These are phyloP conservation scores for Apiotrichum siamense DNA, from an alignment of 1,284 basidiomycete genomes.

Conservation along the genomic window DNA sequence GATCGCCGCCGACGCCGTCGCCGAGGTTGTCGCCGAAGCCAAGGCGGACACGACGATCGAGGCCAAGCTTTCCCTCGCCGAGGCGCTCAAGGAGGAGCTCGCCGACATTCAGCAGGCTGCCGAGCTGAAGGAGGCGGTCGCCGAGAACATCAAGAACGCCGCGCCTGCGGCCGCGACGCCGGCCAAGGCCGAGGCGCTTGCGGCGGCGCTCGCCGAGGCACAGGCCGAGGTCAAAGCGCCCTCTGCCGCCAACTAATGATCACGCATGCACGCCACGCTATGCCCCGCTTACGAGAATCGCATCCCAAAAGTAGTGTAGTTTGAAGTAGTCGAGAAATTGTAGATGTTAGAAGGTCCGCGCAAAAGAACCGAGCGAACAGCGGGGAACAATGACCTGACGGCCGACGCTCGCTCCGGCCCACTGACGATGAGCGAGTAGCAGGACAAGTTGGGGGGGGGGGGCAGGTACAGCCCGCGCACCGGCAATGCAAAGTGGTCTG, in stretches of 20 bases:
- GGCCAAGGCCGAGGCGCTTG: not conserved
- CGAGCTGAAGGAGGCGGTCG: not conserved
- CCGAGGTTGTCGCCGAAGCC: not conserved
- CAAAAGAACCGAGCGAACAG: no score
- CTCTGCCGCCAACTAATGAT: no score
- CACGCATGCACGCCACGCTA: not conserved
- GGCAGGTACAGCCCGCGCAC: no score
- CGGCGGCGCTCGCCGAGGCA: not conserved
- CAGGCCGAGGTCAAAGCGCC: not conserved
- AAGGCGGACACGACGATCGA: not conserved
- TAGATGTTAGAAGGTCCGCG: no score
- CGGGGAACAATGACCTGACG: no score
- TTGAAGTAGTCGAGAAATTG: no score
- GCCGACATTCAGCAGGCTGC: no score
- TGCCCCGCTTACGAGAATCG: not conserved
- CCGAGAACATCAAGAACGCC: not conserved
- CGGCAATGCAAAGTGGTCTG: no score
- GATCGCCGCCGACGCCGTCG: not conserved
- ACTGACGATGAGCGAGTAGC: no score
- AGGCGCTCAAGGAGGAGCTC: not conserved
- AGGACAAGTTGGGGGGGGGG: no score
- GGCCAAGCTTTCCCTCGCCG: not conserved
- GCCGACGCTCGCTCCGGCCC: no score
- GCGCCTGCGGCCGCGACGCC: not conserved
- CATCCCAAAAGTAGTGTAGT: not conserved